These are phyloP conservation scores for Claviceps sp. DNA, from an alignment of 2,329 filamentous ascomycete species.

Conservation along the genomic window DNA sequence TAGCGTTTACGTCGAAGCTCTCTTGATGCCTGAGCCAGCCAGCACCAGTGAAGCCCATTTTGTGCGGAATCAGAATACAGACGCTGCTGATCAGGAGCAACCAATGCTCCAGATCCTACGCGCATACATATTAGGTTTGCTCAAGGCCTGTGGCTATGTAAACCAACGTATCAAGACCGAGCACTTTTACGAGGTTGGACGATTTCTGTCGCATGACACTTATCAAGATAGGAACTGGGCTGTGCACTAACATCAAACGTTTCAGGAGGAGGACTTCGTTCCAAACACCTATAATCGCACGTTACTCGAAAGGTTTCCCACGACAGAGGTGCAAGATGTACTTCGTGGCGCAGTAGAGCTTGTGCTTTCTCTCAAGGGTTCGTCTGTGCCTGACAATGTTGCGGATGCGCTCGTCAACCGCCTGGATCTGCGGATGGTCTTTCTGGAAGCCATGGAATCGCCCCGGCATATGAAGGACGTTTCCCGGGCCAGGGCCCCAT, in stretches of 20 bases:
- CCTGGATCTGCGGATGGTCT: conserved; percentile 51
- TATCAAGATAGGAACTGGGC: no score
- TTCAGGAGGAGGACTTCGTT: conserved; percentile 87
- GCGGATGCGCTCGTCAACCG: conserved; percentile 47
- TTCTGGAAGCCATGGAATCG: conserved; percentile 42
- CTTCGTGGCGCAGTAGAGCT: conserved; percentile 42
- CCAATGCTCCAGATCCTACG: conserved; percentile 54
- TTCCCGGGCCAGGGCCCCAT: conserved; percentile 34
- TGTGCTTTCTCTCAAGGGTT: conserved; percentile 28
- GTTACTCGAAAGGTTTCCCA: conserved; percentile 52
- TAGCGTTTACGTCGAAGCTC: conserved; percentile 74
- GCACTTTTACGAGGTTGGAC: conserved; percentile 70
- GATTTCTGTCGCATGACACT: neutral
- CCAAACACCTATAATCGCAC: conserved; percentile 78
- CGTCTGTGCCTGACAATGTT: conserved; percentile 26
- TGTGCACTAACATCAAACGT: neutral
- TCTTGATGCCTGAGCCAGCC: conserved; percentile 58
- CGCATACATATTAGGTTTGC: conserved; percentile 72
- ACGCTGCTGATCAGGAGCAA: conserved; percentile 19
- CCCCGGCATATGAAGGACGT: conserved; percentile 30
- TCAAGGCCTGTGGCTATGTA: conserved; percentile 73
- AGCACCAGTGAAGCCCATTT: conserved; percentile 55
- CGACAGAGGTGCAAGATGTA: conserved; percentile 38
- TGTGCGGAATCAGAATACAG: conserved; percentile 20
- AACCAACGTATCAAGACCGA: conserved; percentile 67